A percentile compares a stretch with the other conserved stretches of the same genome.
phyloP scores from a whole-genome alignment of 495 filamentous ascomycete species.

The Echria macrotheca region DNA sequence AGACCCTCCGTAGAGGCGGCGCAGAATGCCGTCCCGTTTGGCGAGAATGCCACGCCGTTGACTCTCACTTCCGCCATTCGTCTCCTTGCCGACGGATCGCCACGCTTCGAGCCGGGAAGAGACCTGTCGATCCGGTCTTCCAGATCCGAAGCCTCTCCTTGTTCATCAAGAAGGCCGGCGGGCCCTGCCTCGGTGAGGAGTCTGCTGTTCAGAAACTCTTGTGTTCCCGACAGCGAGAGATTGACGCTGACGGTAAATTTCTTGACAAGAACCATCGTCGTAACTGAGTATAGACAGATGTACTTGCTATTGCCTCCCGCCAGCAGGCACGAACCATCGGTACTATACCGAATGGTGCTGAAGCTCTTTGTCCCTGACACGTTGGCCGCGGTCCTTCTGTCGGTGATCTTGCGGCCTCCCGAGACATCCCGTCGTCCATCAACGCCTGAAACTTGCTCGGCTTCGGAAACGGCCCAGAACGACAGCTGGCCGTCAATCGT shows the following conservation, averaged over 20 bases:
- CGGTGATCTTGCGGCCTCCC: constrained; percentile 78
- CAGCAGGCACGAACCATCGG: constrained; percentile 84
- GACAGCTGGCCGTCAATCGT: constrained; percentile 90
- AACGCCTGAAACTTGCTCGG: constrained; percentile 70
- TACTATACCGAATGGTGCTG: constrained; percentile 79
- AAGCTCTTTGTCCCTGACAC: constrained; percentile 84
- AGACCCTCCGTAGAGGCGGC: constrained; percentile 93
- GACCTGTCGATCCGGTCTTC: constrained; percentile 76
- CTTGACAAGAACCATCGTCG: constrained; percentile 81
- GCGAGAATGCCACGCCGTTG: constrained; percentile 76
- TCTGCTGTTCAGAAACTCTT: constrained; percentile 91
- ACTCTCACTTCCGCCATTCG: constrained; percentile 82
- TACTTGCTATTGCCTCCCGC: constrained; percentile 95
- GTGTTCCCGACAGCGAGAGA: constrained; percentile 86
- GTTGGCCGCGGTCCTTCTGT: constrained; percentile 87
- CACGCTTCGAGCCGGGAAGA: constrained; percentile 82
- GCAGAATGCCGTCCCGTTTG: constrained; percentile 84
- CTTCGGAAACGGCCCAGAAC: constrained; percentile 90
- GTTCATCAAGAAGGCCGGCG: constrained; percentile 70
- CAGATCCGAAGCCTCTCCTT: constrained; percentile 81
- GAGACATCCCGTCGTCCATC: constrained; percentile 90
- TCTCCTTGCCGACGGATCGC: constrained; percentile 72
- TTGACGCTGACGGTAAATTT: constrained; percentile 94
- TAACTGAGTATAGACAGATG: constrained; percentile 90
- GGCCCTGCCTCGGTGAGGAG: constrained; percentile 88